These are phyloP conservation scores for Amauroascus niger DNA, from an alignment of 2,329 filamentous ascomycete species.

Conservation along the genomic window DNA sequence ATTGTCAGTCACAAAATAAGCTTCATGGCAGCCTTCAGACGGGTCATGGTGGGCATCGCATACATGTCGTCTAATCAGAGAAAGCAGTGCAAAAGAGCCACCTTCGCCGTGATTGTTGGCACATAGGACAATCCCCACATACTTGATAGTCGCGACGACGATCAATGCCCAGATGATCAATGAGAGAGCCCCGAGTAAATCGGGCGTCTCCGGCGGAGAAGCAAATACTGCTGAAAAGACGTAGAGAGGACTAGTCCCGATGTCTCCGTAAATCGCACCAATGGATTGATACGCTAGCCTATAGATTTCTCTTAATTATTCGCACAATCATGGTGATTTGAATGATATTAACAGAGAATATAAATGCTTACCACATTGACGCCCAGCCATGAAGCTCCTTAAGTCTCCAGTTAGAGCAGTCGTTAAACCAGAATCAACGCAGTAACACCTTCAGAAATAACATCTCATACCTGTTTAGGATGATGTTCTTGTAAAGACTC, in stretches of 20 bases:
- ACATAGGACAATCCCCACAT: slow-evolving; percentile 44
- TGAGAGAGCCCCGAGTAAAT: slow-evolving; percentile 46
- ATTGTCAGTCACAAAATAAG: not conserved
- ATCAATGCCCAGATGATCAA: slow-evolving; percentile 48
- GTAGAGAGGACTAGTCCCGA: slow-evolving; percentile 50
- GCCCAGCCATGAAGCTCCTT: slow-evolving; percentile 16
- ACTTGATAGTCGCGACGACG: slow-evolving; percentile 50
- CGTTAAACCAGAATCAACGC: not conserved
- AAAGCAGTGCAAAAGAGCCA: slow-evolving; percentile 48
- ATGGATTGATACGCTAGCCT: slow-evolving; percentile 47
- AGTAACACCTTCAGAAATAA: not conserved
- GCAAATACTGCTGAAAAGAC: slow-evolving; percentile 48
- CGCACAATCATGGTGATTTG: not conserved
- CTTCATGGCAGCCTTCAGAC: not conserved
- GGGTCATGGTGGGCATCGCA: slow-evolving; percentile 8
- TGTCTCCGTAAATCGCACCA: slow-evolving; percentile 52
- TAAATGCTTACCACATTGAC: slow-evolving; percentile 15
- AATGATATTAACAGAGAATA: not conserved
- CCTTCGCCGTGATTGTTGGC: slow-evolving; percentile 51
- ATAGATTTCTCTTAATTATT: not conserved
- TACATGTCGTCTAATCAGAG: slow-evolving; percentile 45
- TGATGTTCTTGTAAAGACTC: slow-evolving; percentile 9
- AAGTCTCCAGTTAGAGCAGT: not conserved
- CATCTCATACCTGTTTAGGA: slow-evolving; percentile 6
- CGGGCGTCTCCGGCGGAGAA: slow-evolving; percentile 34